Evolutionary conservation across 164 flowering plant species (phyloP), one percentile per base, ranked within the genome.

Genomic region (Nymphaea colorata): DNA sequence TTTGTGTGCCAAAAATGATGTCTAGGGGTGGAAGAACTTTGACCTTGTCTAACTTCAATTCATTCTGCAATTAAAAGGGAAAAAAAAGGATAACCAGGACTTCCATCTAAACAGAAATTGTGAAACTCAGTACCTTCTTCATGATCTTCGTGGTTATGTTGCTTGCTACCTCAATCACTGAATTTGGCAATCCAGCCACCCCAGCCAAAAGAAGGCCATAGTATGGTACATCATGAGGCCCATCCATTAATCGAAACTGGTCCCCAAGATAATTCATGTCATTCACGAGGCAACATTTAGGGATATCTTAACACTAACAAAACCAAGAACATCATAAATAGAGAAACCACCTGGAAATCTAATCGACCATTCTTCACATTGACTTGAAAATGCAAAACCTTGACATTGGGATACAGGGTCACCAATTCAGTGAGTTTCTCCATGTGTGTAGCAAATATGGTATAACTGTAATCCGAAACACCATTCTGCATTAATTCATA

Each of bases 371-470:
- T 90, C 73, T 76, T 82, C 16, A 90, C 75, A 66, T 87, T 96
- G 17, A 94, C 96, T 44, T 88, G 66, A 65, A 94, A 88, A 78
- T 91, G 97, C 62, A 90, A 86, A 77, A 87, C 82, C 78, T 91
- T 91, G 71, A 91, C 96, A 80, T 94, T 91, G 14, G 99, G 96
- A 64, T 94, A 94, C 62, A 91, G 79, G 64, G 91, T 85, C 64
- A 93, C 93, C 66, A 91, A 67, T 69, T 88, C 97, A 47, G 88
- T 81, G 25, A 94, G 80, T 73, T 85, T 88, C 79, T 91, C 98
- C 96, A 94, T 94, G 66, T 94, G 99, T 44, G 97, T 90, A 36
- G 99, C 97, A 79, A 94, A 94, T 73, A 94, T 84, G 2, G 95
- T 87, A 66, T 87, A 91, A 83, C 99, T 94, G 87, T 68, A 64